Evolutionary conservation across 805 yeast genomes (phyloP).

Genomic region (Ogataea siamensis): DNA sequence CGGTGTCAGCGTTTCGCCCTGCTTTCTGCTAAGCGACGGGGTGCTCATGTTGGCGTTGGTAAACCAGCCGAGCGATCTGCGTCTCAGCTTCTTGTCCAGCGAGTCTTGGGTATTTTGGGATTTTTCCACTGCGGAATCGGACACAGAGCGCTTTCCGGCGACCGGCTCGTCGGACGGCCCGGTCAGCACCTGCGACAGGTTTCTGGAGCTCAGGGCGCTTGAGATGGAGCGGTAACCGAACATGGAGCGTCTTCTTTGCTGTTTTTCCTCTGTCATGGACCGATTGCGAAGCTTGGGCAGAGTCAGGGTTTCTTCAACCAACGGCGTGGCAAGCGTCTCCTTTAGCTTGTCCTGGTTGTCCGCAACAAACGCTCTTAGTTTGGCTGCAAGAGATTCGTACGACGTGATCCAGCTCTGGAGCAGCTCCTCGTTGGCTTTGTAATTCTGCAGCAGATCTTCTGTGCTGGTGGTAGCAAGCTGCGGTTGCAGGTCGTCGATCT

Average conservation of each 20-base stretch:
- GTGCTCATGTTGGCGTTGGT: slow-evolving; percentile 22
- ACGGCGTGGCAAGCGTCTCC: slow-evolving; percentile 18
- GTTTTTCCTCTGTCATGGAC: slow-evolving; percentile 19
- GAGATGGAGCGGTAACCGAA: slow-evolving; percentile 31
- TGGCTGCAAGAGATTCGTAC: slow-evolving; percentile 14
- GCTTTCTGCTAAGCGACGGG: slow-evolving; percentile 10
- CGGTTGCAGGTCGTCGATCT: slow-evolving; percentile 30
- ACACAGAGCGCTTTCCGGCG: slow-evolving; percentile 14
- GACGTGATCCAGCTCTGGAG: slow-evolving; percentile 30
- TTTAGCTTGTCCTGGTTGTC: slow-evolving; percentile 11
- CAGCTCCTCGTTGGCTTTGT: slow-evolving; percentile 30
- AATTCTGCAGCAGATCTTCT: slow-evolving; percentile 29
- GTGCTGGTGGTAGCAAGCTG: slow-evolving; percentile 22
- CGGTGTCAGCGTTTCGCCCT: slow-evolving; percentile 1
- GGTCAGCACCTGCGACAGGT: slow-evolving; percentile 14
- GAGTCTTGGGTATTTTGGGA: slow-evolving; percentile 1
- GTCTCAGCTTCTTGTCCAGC: slow-evolving; percentile 13
- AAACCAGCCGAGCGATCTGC: slow-evolving; percentile 29
- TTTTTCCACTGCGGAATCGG: slow-evolving; percentile 11
- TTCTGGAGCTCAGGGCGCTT: slow-evolving; percentile 22
- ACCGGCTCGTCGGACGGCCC: slow-evolving; percentile 7
- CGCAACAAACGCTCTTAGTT: slow-evolving; percentile 12
- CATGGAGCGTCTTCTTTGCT: slow-evolving; percentile 26
- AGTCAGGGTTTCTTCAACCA: slow-evolving; percentile 17
- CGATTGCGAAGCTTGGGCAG: slow-evolving; percentile 17